Evolutionary conservation across 1,284 basidiomycete species (phyloP).

Genomic region (Peniophora sp.): DNA sequence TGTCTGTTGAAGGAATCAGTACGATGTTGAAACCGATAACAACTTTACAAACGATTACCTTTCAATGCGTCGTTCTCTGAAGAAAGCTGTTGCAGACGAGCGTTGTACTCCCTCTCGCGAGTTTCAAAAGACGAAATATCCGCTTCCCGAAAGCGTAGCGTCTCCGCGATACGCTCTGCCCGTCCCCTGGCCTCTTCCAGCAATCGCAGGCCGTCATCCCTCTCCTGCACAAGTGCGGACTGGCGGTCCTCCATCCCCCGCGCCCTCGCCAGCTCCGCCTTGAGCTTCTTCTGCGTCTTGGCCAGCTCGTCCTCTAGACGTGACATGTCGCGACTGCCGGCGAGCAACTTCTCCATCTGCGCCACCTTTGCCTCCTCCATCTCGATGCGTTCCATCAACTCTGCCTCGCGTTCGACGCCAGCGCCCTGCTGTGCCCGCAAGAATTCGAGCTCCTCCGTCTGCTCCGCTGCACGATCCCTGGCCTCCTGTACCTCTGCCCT

Average conservation of each 20-base stretch:
- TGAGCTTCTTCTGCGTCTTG: slow-evolving; percentile 32
- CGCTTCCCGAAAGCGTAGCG: slow-evolving; percentile 22
- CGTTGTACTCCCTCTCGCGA: neutral
- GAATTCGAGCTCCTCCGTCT: slow-evolving; percentile 11
- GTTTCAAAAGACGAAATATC: slow-evolving; percentile 11
- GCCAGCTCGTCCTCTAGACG: slow-evolving; percentile 31
- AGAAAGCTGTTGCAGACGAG: neutral
- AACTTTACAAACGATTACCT: neutral
- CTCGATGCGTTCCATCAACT: slow-evolving; percentile 51
- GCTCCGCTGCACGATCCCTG: slow-evolving; percentile 23
- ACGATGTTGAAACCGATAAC: neutral
- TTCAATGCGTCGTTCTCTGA: neutral
- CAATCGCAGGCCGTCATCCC: slow-evolving; percentile 36
- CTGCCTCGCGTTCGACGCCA: slow-evolving; percentile 37
- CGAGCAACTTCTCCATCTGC: slow-evolving; percentile 38
- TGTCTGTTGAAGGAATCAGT: neutral
- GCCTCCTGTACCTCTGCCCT: slow-evolving; percentile 35
- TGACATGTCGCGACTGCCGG: slow-evolving; percentile 26
- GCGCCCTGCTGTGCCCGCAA: slow-evolving; percentile 23
- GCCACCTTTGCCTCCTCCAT: slow-evolving; percentile 56
- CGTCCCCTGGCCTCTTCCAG: slow-evolving; percentile 27
- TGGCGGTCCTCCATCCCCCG: slow-evolving; percentile 28
- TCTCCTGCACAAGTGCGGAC: slow-evolving; percentile 31
- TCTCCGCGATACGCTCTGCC: slow-evolving; percentile 19
- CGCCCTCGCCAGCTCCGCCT: slow-evolving; percentile 31